A percentile compares a stretch with the other conserved stretches of the same genome.
Evolutionary conservation across 495 filamentous ascomycete species (phyloP).

Genomic region (Tuber magnatum): DNA sequence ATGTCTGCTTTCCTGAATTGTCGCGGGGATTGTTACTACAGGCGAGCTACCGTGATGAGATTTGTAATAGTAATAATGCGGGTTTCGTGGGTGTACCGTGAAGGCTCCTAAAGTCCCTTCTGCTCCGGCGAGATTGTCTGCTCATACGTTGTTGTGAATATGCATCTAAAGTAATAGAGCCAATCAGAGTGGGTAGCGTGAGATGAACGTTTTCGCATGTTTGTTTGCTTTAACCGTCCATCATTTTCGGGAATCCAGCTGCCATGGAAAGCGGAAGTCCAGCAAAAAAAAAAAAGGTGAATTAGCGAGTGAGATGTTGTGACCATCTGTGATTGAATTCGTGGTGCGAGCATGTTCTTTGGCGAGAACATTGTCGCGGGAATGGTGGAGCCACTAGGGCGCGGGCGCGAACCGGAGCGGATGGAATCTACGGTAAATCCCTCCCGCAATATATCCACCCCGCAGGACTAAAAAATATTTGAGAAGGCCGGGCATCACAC

Average conservation of each 20-base stretch:
- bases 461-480: background rate
- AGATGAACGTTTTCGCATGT: background rate
- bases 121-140: background rate
- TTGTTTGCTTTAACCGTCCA: background rate
- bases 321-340: background rate
- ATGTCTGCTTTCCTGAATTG: background rate
- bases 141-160: background rate
- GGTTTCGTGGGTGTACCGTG: background rate
- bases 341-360: background rate
- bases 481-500: background rate
- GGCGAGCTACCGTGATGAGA: background rate
- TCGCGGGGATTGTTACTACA: background rate
- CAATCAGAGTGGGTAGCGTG: background rate
- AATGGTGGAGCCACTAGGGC: background rate
- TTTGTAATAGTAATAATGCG: conserved; percentile 2
- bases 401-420: background rate
- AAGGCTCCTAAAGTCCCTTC: background rate
- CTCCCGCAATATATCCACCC: background rate
- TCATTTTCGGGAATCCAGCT: background rate
- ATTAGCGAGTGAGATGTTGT: background rate
- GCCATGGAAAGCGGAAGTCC: background rate
- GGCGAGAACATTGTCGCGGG: background rate
- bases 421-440: background rate
- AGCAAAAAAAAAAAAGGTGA: background rate
- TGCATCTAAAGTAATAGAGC: background rate